These are phyloP conservation scores for Brassica incana DNA, from an alignment of 345 rosid genomes.

Conservation along the genomic window DNA sequence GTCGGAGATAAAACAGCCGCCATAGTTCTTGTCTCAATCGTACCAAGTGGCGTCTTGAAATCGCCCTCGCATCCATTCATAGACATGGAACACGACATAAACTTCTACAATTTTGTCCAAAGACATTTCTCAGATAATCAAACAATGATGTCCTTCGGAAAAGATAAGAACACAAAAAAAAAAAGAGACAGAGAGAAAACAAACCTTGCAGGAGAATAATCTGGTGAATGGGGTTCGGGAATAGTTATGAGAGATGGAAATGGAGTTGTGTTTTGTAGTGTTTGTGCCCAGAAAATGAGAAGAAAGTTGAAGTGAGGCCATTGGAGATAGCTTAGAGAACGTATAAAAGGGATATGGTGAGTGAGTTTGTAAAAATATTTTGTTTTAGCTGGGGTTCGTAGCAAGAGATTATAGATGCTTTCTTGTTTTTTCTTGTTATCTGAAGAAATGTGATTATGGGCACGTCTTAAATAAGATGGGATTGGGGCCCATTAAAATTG, in stretches of 20 bases:
- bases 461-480: neutral
- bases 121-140: neutral
- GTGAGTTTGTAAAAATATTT: neutral
- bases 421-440: neutral
- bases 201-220: conserved; percentile 32
- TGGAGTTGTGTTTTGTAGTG: conserved; percentile 17
- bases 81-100: conserved; percentile 43
- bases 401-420: too few species aligned
- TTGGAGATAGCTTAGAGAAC: neutral
- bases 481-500: neutral
- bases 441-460: neutral
- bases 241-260: conserved; percentile 12
- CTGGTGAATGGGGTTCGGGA: conserved; percentile 12
- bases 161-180: neutral
- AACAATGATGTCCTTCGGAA: neutral
- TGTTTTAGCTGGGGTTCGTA: neutral
- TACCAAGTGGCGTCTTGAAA: conserved; percentile 50
- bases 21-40: conserved; percentile 54
- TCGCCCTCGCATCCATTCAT: conserved; percentile 80
- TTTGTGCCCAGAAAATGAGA: conserved; percentile 29
- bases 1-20: conserved; percentile 49
- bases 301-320: conserved; percentile 30
- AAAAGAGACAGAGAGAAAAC: neutral
- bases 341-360: neutral
- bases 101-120: conserved; percentile 10